A percentile compares a stretch with the other conserved stretches of the same genome.
phyloP scores from a whole-genome alignment of 2,329 filamentous ascomycete species.

The Aspergillus fumigatiaffinis region DNA sequence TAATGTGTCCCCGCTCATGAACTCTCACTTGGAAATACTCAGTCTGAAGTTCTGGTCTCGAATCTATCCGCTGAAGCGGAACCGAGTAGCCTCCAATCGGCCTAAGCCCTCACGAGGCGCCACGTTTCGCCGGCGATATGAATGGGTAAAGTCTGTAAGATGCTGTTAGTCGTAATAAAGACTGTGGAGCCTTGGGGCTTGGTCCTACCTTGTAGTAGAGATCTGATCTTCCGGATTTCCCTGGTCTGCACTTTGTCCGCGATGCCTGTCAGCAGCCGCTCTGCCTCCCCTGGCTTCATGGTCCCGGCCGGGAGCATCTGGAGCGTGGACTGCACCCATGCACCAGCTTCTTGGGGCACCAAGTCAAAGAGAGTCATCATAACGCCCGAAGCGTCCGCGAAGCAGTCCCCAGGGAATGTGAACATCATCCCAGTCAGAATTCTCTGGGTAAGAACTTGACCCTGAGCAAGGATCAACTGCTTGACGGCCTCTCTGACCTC shows the following conservation, averaged over 20 bases:
- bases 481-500: slow-evolving; percentile 72
- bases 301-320: slow-evolving; percentile 78
- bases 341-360: slow-evolving; percentile 70
- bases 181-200: neutral
- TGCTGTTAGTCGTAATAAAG: slow-evolving; percentile 7
- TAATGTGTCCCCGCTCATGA: neutral
- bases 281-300: slow-evolving; percentile 73
- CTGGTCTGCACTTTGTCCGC: slow-evolving; percentile 67
- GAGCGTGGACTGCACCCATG: slow-evolving; percentile 81
- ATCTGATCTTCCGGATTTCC: slow-evolving; percentile 74
- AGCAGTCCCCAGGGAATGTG: slow-evolving; percentile 92
- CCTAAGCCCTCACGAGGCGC: slow-evolving; percentile 91
- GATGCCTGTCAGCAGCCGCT: slow-evolving; percentile 76
- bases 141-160: slow-evolving; percentile 81
- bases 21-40: neutral
- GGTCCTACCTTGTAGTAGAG: slow-evolving; percentile 63
- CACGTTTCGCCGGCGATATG: slow-evolving; percentile 87
- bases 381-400: slow-evolving; percentile 91
- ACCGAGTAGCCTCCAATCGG: slow-evolving; percentile 77
- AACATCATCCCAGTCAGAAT: slow-evolving; percentile 99
- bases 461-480: slow-evolving; percentile 64
- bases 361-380: slow-evolving; percentile 85
- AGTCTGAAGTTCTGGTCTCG: neutral
- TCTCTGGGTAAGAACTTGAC: slow-evolving; percentile 77
- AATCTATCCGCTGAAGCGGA: slow-evolving; percentile 66